Evolutionary conservation across 2,329 filamentous ascomycete species (phyloP).

Genomic region (Verticillium tricorpus): DNA sequence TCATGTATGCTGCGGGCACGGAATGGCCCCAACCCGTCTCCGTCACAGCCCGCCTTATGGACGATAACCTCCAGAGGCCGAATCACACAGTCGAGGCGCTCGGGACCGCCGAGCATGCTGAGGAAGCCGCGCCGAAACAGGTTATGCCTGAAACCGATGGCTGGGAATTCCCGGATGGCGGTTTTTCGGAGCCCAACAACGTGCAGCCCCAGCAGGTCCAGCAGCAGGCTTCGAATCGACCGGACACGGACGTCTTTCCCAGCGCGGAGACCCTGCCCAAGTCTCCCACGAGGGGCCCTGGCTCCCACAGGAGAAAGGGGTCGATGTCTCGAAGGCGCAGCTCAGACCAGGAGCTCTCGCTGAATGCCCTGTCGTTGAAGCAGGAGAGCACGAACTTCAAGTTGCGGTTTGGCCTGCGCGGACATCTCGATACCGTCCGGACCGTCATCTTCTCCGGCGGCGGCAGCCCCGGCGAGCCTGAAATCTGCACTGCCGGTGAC

Average conservation of each 20-base stretch:
- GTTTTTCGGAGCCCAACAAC: slow-evolving; percentile 52
- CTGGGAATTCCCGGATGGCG: slow-evolving; percentile 89
- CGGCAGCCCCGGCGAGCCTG: slow-evolving; percentile 89
- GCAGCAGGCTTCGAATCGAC: slow-evolving; percentile 55
- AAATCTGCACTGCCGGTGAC: slow-evolving; percentile 93
- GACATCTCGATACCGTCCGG: slow-evolving; percentile 89
- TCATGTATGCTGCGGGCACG: slow-evolving; percentile 27
- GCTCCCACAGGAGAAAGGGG: slow-evolving; percentile 73
- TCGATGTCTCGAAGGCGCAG: slow-evolving; percentile 70
- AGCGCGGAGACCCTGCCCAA: slow-evolving; percentile 75
- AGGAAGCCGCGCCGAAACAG: slow-evolving; percentile 32
- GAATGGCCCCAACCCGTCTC: slow-evolving; percentile 27
- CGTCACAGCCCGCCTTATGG: slow-evolving; percentile 21
- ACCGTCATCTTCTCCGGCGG: slow-evolving; percentile 96
- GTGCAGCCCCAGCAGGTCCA: slow-evolving; percentile 29
- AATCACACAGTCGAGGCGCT: slow-evolving; percentile 36
- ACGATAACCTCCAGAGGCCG: slow-evolving; percentile 25
- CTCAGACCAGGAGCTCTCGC: slow-evolving; percentile 59
- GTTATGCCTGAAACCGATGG: slow-evolving; percentile 58
- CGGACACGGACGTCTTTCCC: slow-evolving; percentile 85
- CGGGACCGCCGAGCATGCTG: slow-evolving; percentile 31
- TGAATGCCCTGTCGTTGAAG: slow-evolving; percentile 48
- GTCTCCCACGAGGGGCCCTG: slow-evolving; percentile 67
- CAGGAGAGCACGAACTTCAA: slow-evolving; percentile 78
- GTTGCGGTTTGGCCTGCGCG: slow-evolving; percentile 84